A percentile compares a stretch with the other conserved stretches of the same genome.
Evolutionary conservation across 2,329 filamentous ascomycete species (phyloP).

Genomic region (Cadophora sp.): DNA sequence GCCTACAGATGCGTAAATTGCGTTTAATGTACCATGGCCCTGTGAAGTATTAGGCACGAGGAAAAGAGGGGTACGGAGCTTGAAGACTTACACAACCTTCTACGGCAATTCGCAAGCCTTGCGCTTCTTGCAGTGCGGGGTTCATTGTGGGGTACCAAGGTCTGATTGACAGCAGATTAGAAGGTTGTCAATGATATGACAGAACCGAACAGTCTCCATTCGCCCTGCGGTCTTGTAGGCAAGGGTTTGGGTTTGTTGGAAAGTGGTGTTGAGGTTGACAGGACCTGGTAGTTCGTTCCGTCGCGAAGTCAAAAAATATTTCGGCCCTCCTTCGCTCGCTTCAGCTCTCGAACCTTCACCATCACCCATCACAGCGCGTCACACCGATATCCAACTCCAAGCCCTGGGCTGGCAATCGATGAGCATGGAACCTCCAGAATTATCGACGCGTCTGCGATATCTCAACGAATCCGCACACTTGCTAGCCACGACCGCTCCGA

Average conservation of each 20-base stretch:
- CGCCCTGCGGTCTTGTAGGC: not conserved
- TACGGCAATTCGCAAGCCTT: conserved; percentile 76
- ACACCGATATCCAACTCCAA: not conserved
- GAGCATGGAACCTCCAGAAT: conserved; percentile 38
- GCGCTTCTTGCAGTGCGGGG: conserved; percentile 38
- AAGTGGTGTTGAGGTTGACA: not conserved
- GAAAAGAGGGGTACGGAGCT: not conserved
- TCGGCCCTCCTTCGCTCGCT: conserved; percentile 21
- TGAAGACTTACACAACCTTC: conserved; percentile 78
- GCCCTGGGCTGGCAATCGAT: not conserved
- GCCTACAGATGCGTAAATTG: conserved; percentile 84
- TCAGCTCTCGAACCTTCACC: conserved; percentile 2
- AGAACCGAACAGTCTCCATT: not conserved
- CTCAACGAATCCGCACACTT: conserved; percentile 67
- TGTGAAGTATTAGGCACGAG: conserved; percentile 46
- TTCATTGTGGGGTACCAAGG: conserved; percentile 34
- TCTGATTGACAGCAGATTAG: not conserved
- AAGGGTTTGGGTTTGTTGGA: not conserved
- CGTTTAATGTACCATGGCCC: conserved; percentile 91
- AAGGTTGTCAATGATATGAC: not conserved
- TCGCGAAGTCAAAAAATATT: conserved; percentile 16
- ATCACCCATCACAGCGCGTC: conserved; percentile 17
- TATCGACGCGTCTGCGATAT: conserved; percentile 44
- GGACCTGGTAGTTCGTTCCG: not conserved
- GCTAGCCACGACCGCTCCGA: conserved; percentile 58